Evolutionary conservation across 257 asterid genomes (phyloP).

Genomic region (Gynochthodes officinalis): DNA sequence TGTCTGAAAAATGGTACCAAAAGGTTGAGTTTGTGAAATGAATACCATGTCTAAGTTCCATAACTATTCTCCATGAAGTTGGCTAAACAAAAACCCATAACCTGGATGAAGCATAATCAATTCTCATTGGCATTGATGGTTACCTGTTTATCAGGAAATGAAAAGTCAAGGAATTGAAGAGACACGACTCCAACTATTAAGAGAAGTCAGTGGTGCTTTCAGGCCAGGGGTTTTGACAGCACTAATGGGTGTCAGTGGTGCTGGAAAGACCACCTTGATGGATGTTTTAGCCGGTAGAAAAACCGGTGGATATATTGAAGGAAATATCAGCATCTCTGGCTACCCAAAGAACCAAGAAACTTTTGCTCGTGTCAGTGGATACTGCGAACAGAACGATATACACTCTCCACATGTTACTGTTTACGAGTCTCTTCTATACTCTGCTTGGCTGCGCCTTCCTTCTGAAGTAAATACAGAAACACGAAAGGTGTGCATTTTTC

Average conservation of each 20-base stretch:
- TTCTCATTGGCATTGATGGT: conserved; percentile 1
- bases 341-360: conserved; percentile 78
- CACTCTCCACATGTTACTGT: conserved; percentile 89
- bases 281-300: conserved; percentile 90
- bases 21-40: too few relatives aligned
- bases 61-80: neutral
- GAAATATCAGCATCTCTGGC: conserved; percentile 72
- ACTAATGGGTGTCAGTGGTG: conserved; percentile 86
- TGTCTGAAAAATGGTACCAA: too few relatives aligned
- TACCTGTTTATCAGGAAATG: conserved; percentile 58
- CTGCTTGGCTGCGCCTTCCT: conserved; percentile 91
- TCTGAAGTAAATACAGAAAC: conserved; percentile 54
- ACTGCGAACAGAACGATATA: conserved; percentile 86
- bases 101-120: neutral
- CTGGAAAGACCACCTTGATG: conserved; percentile 89
- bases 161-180: conserved; percentile 61
- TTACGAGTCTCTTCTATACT: conserved; percentile 74
- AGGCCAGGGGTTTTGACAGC: conserved; percentile 88
- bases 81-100: neutral
- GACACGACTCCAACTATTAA: conserved; percentile 62
- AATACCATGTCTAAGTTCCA: too few relatives aligned
- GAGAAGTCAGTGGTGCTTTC: conserved; percentile 79
- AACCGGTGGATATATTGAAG: conserved; percentile 76
- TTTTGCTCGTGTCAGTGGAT: conserved; percentile 82
- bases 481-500: conserved; percentile 40